Evolutionary conservation across 495 filamentous ascomycete species (phyloP), one percentile per base, ranked within the genome.

Genomic region (Cudoniella acicularis): DNA sequence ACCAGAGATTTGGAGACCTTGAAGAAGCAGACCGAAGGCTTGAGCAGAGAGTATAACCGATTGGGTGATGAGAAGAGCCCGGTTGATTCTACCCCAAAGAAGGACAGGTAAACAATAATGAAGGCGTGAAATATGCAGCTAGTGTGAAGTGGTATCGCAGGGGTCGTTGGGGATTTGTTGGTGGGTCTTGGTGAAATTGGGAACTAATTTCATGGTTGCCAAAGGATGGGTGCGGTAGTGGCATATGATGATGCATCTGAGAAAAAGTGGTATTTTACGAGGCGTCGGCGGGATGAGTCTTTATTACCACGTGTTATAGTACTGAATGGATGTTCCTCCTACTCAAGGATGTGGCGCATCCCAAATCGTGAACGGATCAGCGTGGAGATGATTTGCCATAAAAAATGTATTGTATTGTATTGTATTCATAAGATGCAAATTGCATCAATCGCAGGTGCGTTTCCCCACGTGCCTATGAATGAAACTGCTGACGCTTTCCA

Each of bases 21-120:
- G 65, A 92, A 90, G 81, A 90, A 92, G 79, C 91, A 96, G 79
- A 79, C 83, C 49, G 84, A 87, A 60, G 89, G 89, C 0, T 73
- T 96, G 25, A 80, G 77, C 62, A 75, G 81, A 57, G 92, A 96
- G 77, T 98, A 98, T 73, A 80, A 88, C 68, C 80, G 82, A 48
- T 77, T 98, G 54, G 85, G 90, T 55, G 90, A 98, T 68, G 82
- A 90, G 75, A 74, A 77, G 42, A 74, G 80, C 62, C 23, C 54
- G 10, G 59, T 22, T 9, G 66, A 63, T 24, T 27, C 2, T 10
- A 63, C 54, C 3, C 64, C 66, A 18, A 72, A 63, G 64, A 75
- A 75, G 53, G 71, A 75, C 26, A 61, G 68, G 59, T 75, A 70
- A 59, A 61, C 60, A 10, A 47, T n/a, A n/a, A n/a, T n/a, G n/a